Evolutionary conservation across 192 early-diverging fungal genomes (phyloP), one percentile per base, ranked within the genome.

Genomic region (Coemansia sp.): DNA sequence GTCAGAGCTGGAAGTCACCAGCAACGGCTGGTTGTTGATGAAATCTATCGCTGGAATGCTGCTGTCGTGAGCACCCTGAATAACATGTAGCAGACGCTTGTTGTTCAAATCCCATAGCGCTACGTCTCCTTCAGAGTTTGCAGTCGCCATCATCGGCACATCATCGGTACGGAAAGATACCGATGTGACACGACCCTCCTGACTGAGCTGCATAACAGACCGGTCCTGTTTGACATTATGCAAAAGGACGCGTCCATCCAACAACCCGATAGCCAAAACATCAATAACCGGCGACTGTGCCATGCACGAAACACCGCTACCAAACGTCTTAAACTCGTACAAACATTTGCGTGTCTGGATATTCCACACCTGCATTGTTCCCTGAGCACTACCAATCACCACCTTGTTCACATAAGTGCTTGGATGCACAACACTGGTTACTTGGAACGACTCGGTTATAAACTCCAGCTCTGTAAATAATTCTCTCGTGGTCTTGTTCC

Each of bases 321-420:
- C 88, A 66, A 94, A 86, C 40, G 86, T 77, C 72, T 86, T 81
- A 79, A 94, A 94, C 56, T 93, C 87, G 75, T 96, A 92, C 30
- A 97, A 70, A 68, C 92, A 77, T 31, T 85, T 86, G 56, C 91
- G 92, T 42, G 67, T 69, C 71, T 78, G 65, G 69, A 98, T 88
- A 76, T 99, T 99, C 94, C 94, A 99, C 62, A 99, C 84, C 80
- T 95, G 92, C 88, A 99, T 84, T 1, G 82, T 73, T 33, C 95
- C 96, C 71, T 98, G 87, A 14, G 83, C 85, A 68, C 91, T 93
- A 28, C 86, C 93, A 16, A 98, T 72, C 5, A 98, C 81, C 7
- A 99, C 83, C 76, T 99, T 99, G 86, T 99, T 98, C 33, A 99
- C 74, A 84, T 98, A 99, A 2, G 97, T 97, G 83, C 88, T 91